Evolutionary conservation across 306 rosid genomes (phyloP), one percentile per base, ranked within the genome.

Genomic region (Dalbergia oliveri): DNA sequence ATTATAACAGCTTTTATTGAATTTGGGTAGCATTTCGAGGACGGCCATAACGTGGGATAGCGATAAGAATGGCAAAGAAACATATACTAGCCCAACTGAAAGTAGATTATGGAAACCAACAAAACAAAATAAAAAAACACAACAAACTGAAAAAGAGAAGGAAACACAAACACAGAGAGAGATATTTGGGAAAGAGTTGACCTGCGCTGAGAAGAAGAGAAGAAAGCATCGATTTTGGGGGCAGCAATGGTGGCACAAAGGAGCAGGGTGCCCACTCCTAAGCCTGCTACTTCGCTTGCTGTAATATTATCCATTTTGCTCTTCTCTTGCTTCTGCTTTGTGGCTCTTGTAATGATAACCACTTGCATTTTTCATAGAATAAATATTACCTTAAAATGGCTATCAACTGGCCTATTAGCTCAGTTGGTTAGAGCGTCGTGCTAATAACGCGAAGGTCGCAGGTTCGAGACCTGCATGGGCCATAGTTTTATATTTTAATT

Each of bases 391-490:
- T 6, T 0, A 43, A 7, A 9, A 43, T 1, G 11, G 11, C 6
- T 9, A 43, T 2, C 41, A 33, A 3, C 0, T 68, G 94, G 92
- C 97, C 97, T 83, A 88, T 93, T 93, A 87, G 97, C 93, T 90
- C 93, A 90, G 93, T 7, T 88, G 93, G 97, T 90, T 92, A 90
- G 94, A 92, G 91, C 90, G 90, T 92, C 91, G 89, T 90, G 93
- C 97, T 92, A 88, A 90, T 87, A 86, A 91, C 93, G 93, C 91
- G 93, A 91, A 92, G 91, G 97, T 88, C 91, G 89, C 91, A 87
- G 94, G 97, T 93, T 91, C 97, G 97, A 93, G 78, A 93, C 97
- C 97, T 89, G 92, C 90, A 89, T 89, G 87, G 97, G 94, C 97
- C 97, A 88, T 6, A 12, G n/a, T 51, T 1, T 2, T 1, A n/a